Evolutionary conservation across 2,329 filamentous ascomycete genomes (phyloP).

Genomic region (Penicillium sp.): DNA sequence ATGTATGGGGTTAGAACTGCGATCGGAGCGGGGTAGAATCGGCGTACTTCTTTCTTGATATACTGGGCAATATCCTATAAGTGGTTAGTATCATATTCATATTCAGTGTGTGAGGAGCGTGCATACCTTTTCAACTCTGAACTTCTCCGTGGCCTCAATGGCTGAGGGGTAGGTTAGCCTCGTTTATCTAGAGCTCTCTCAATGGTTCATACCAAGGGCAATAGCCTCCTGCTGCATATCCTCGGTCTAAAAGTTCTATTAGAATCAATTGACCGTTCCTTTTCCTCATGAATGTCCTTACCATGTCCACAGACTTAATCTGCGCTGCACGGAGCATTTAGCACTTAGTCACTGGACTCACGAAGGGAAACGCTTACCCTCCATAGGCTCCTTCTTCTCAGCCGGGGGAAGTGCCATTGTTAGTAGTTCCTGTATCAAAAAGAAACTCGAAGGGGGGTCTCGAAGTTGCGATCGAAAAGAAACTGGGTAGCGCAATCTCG

Average conservation of each 20-base stretch:
- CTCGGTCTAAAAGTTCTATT: conserved; percentile 65
- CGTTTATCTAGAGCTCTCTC: background rate
- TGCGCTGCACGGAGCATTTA: conserved; percentile 61
- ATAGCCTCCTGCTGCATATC: conserved; percentile 96
- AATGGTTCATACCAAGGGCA: conserved; percentile 73
- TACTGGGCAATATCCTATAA: conserved; percentile 88
- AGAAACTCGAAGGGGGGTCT: background rate
- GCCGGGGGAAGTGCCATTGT: conserved; percentile 33
- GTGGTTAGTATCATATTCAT: conserved; percentile 12
- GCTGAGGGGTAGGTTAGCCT: conserved; percentile 48
- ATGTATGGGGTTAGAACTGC: conserved; percentile 17
- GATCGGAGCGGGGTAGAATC: conserved; percentile 6
- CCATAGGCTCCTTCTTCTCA: conserved; percentile 69
- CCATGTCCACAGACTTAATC: conserved; percentile 98
- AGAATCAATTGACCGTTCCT: conserved; percentile 4
- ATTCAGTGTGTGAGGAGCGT: background rate
- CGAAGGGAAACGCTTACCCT: conserved; percentile 55
- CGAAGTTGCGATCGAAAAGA: background rate
- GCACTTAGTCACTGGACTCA: conserved; percentile 4
- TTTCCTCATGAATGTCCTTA: conserved; percentile 46
- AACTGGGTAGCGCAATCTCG: background rate
- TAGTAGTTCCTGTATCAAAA: background rate
- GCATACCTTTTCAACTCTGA: conserved; percentile 66
- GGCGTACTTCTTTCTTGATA: conserved; percentile 83
- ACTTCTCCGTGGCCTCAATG: conserved; percentile 69